Evolutionary conservation across 1,284 basidiomycete genomes (phyloP).

Genomic region (Pseudomicrostroma phylloplanum): DNA sequence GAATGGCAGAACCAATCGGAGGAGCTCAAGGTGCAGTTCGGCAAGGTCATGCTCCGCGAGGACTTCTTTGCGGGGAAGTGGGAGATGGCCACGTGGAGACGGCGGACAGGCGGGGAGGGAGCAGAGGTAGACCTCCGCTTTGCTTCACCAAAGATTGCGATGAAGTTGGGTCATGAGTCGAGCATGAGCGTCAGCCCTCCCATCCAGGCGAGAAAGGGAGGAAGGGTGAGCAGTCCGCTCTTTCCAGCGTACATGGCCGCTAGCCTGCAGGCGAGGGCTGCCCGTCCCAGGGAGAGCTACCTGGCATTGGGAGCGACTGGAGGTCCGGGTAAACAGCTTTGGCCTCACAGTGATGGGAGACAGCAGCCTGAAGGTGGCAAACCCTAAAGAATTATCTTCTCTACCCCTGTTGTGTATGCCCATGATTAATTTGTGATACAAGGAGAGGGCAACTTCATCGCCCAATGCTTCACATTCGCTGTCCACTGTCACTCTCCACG

Average conservation of each 20-base stretch:
- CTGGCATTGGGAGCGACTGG: background rate
- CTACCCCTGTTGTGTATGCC: too few species aligned
- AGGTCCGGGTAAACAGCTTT: background rate
- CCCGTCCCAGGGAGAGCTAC: background rate
- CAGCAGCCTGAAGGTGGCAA: background rate
- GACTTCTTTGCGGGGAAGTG: background rate
- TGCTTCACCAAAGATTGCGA: too few species aligned
- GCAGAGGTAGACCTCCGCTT: too few species aligned
- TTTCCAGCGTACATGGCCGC: constrained; percentile 4
- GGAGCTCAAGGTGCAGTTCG: constrained; percentile 1
- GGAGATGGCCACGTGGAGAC: constrained; percentile 1
- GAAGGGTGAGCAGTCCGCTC: background rate
- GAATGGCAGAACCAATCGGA: background rate
- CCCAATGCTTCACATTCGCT: too few species aligned
- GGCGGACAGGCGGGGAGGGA: background rate
- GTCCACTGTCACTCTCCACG: too few species aligned
- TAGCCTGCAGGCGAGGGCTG: background rate
- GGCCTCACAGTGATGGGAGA: background rate
- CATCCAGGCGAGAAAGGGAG: background rate
- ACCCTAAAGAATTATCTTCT: too few species aligned
- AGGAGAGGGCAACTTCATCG: too few species aligned
- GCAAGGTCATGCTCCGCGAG: background rate
- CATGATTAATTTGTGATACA: too few species aligned
- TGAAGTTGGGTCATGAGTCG: too few species aligned
- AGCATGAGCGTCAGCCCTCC: background rate